Conservation (phyloP, 108 stramenopile species). For the Nitzschia sp. region DNA sequence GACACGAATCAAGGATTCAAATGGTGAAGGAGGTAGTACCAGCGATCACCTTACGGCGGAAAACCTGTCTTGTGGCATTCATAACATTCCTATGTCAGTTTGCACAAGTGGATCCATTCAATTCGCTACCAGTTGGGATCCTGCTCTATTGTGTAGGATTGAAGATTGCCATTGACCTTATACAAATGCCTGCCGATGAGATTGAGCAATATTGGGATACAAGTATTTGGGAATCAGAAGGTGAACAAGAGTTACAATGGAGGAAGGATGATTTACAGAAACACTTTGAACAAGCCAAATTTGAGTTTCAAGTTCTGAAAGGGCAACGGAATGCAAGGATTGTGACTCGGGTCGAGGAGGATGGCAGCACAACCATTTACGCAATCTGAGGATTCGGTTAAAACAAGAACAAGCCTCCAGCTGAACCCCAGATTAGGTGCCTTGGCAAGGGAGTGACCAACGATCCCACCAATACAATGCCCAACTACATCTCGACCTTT, state of each 20-base stretch:
- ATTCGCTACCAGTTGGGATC: constrained; percentile 21
- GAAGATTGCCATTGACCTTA: constrained; percentile 20
- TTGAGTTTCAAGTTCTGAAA: constrained; percentile 29
- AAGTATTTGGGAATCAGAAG: not conserved
- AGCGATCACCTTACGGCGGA: constrained; percentile 12
- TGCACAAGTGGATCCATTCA: constrained; percentile 14
- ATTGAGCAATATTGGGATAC: constrained; percentile 1
- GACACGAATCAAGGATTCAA: not conserved
- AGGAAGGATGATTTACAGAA: not conserved
- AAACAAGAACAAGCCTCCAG: too few relatives aligned
- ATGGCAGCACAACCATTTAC: constrained; percentile 5
- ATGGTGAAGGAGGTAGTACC: not conserved
- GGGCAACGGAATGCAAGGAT: constrained; percentile 8
- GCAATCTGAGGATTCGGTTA: not conserved
- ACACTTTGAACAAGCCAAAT: constrained; percentile 7
- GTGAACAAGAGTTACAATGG: not conserved
- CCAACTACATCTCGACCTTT: too few relatives aligned
- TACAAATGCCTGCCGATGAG: constrained; percentile 7
- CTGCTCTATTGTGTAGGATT: constrained; percentile 16
- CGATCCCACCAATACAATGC: too few relatives aligned
- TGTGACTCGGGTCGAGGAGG: constrained; percentile 2
- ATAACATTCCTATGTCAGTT: constrained; percentile 11
- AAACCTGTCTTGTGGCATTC: constrained; percentile 9
- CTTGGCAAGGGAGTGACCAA: too few relatives aligned
- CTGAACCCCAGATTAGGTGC: too few relatives aligned